Conservation (phyloP, 2,329 filamentous ascomycete species). For the Kalmusia sp. region DNA sequence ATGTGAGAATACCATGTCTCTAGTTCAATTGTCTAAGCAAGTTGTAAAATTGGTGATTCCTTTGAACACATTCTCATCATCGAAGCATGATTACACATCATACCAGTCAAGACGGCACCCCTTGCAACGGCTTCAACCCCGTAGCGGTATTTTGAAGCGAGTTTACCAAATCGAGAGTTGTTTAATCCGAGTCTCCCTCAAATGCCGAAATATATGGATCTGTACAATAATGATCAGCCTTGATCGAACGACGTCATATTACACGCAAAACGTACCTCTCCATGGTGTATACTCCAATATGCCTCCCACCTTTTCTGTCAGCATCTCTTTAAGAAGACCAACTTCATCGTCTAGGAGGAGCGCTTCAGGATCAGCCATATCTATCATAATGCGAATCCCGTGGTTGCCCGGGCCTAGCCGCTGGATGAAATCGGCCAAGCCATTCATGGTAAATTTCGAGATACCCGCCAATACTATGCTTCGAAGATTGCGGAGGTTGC, state of each 20-base stretch:
- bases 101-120: too few species aligned
- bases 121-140: too few species aligned
- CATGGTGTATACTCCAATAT: constrained; percentile 52
- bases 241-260: not conserved
- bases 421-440: constrained; percentile 56
- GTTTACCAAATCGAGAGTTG: not conserved
- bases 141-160: too few species aligned
- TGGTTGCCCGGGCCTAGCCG: constrained; percentile 50
- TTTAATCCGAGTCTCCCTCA: constrained; percentile 20
- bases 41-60: too few species aligned
- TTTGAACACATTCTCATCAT: too few species aligned
- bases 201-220: constrained; percentile 18
- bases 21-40: too few species aligned
- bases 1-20: too few species aligned
- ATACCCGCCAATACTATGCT: constrained; percentile 62
- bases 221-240: not conserved
- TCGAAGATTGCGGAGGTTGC: constrained; percentile 57
- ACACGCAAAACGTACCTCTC: constrained; percentile 47
- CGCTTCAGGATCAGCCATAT: constrained; percentile 54
- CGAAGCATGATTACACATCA: too few species aligned
- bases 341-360: constrained; percentile 50
- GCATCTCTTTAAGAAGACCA: constrained; percentile 44
- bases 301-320: constrained; percentile 51
- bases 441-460: constrained; percentile 61
- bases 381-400: constrained; percentile 52